Evolutionary conservation across 1,284 basidiomycete species (phyloP).

Genomic region (Leccinum pallidistipes): DNA sequence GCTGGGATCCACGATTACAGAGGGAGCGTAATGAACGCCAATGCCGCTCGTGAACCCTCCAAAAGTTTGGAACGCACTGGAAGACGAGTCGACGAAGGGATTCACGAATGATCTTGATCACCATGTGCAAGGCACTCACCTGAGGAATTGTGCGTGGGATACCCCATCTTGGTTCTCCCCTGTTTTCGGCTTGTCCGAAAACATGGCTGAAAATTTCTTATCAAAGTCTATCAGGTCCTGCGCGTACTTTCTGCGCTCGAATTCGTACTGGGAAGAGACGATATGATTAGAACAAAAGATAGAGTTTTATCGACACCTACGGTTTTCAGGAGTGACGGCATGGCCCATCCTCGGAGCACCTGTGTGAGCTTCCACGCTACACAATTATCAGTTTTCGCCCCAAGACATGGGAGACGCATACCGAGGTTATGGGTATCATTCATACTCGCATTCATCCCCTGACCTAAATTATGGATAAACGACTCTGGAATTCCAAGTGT

Average conservation of each 20-base stretch:
- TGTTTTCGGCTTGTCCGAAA: constrained; percentile 73
- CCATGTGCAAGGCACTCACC: constrained; percentile 37
- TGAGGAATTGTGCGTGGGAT: constrained; percentile 63
- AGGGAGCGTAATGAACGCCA: constrained; percentile 61
- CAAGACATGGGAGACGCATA: constrained; percentile 24
- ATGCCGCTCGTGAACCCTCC: constrained; percentile 64
- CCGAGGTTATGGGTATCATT: constrained; percentile 80
- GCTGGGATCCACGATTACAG: constrained; percentile 45
- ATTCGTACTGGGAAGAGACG: constrained; percentile 53
- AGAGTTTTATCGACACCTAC: constrained; percentile 40
- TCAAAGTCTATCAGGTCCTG: constrained; percentile 84
- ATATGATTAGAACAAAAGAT: background rate
- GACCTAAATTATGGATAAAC: constrained; percentile 34
- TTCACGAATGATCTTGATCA: background rate
- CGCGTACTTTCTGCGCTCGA: constrained; percentile 72
- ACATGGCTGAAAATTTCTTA: constrained; percentile 69
- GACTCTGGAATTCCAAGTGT: background rate
- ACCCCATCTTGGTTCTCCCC: constrained; percentile 59
- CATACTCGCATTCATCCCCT: constrained; percentile 77
- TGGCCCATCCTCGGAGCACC: constrained; percentile 71
- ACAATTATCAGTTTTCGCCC: constrained; percentile 1
- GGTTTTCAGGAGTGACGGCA: constrained; percentile 66
- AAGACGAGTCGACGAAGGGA: background rate
- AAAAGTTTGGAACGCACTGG: constrained; percentile 57
- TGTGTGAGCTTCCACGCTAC: constrained; percentile 76